Conservation (phyloP, 1,139 yeast species). For the Pichia kudriavzevii region DNA sequence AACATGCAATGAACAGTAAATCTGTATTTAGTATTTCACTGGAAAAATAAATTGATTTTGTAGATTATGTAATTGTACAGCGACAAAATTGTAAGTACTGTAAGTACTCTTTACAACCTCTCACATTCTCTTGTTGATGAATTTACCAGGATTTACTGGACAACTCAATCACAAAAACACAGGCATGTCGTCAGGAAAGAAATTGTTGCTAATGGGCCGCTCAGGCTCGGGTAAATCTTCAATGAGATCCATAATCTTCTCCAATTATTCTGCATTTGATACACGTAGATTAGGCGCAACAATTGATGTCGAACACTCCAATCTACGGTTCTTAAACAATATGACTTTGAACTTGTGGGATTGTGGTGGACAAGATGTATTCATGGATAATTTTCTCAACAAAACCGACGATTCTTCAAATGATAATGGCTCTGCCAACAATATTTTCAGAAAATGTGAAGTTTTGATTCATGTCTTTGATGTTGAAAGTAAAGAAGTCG, state of each 20-base stretch:
- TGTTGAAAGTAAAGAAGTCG: slow-evolving; percentile 86
- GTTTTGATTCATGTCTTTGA: slow-evolving; percentile 97
- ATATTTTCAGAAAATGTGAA: slow-evolving; percentile 88
- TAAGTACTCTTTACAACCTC: no score
- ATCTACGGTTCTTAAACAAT: slow-evolving; percentile 82
- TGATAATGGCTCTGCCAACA: slow-evolving; percentile 33
- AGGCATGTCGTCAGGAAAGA: slow-evolving; percentile 34
- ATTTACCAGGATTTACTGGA: no score
- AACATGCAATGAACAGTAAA: no score
- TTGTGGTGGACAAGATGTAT: slow-evolving; percentile 97
- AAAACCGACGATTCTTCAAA: slow-evolving; percentile 30
- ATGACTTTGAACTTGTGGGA: slow-evolving; percentile 97
- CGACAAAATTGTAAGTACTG: no score
- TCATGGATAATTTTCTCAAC: slow-evolving; percentile 76
- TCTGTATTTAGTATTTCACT: no score
- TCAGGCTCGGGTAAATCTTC: slow-evolving; percentile 97
- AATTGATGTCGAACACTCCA: slow-evolving; percentile 95
- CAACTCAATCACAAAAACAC: no score
- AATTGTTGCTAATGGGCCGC: slow-evolving; percentile 66
- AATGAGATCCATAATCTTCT: slow-evolving; percentile 91
- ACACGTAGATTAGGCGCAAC: slow-evolving; percentile 95
- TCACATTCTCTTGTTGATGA: no score
- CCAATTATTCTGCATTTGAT: slow-evolving; percentile 94
- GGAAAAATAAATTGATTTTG: no score
- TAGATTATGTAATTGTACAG: no score